phyloP scores from a whole-genome alignment of 192 early-diverging fungal genomes.

The Diversispora epigaea region DNA sequence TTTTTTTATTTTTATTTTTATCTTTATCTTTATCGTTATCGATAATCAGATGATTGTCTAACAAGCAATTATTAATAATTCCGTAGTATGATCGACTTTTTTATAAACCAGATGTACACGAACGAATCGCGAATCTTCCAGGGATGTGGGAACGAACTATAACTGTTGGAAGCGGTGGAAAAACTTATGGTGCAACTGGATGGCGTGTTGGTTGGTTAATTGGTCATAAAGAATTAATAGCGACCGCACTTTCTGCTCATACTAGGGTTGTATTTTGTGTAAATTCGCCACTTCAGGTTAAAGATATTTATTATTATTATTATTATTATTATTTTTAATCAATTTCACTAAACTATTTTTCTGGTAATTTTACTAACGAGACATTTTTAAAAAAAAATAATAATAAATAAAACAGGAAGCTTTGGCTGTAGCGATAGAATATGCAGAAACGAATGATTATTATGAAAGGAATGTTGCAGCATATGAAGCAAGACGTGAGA shows the following conservation, averaged over 20 bases:
- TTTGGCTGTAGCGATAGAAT: constrained; percentile 69
- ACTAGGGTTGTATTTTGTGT: constrained; percentile 88
- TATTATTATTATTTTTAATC: neutral
- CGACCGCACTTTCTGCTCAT: constrained; percentile 79
- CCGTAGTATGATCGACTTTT: constrained; percentile 84
- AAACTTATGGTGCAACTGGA: constrained; percentile 93
- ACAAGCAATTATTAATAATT: neutral
- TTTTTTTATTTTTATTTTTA: neutral
- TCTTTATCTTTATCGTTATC: no score
- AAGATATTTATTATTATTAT: neutral
- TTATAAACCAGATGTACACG: constrained; percentile 61
- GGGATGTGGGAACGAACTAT: constrained; percentile 91
- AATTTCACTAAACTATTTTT: no score
- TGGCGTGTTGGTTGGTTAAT: constrained; percentile 97
- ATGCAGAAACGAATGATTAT: constrained; percentile 59
- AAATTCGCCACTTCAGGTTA: constrained; percentile 82
- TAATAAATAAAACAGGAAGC: constrained; percentile 52
- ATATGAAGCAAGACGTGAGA: constrained; percentile 74
- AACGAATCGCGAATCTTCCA: constrained; percentile 80
- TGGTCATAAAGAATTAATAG: constrained; percentile 69
- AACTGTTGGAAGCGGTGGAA: constrained; percentile 90
- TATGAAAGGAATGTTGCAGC: constrained; percentile 65
- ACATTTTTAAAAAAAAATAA: no score
- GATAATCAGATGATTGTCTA: no score
- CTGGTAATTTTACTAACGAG: no score